Conservation (phyloP, 2,329 filamentous ascomycete species). For the Cercospora nicotianae region DNA sequence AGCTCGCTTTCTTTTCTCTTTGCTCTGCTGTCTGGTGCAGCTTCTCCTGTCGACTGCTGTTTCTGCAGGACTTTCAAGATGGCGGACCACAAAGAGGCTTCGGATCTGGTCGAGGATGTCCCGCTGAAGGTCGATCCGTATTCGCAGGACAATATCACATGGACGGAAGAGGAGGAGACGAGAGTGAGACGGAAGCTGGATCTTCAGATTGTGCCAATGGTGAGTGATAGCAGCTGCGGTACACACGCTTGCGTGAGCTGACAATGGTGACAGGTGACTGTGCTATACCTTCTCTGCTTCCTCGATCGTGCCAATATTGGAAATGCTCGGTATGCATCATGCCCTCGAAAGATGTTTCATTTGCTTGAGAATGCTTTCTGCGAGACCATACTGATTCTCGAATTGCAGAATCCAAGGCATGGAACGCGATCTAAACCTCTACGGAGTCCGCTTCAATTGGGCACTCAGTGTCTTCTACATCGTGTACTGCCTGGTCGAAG, state of each 20-base stretch:
- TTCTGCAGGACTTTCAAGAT: background rate
- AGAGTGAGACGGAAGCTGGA: constrained; percentile 57
- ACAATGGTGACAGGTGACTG: constrained; percentile 41
- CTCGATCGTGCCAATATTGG: constrained; percentile 46
- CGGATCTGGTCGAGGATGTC: background rate
- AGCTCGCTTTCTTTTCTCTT: background rate
- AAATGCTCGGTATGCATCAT: constrained; percentile 16
- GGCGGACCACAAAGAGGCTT: constrained; percentile 18
- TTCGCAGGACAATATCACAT: constrained; percentile 16
- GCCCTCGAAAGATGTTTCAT: background rate
- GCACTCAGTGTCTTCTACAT: constrained; percentile 43
- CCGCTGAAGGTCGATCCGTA: constrained; percentile 13
- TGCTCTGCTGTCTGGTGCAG: background rate
- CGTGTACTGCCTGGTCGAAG: constrained; percentile 40
- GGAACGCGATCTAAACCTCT: constrained; percentile 43
- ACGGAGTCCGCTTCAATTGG: constrained; percentile 39
- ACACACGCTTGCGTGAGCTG: background rate
- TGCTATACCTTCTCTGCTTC: constrained; percentile 61
- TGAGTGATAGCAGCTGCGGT: background rate
- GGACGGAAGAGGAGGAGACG: constrained; percentile 38
- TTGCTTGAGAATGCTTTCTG: too few species aligned
- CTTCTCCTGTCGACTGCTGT: background rate
- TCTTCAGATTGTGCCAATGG: constrained; percentile 58
- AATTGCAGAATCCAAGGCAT: constrained; percentile 20
- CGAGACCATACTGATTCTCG: background rate